Evolutionary conservation across 1,139 yeast species (phyloP), one percentile per base, ranked within the genome.

Genomic region (Blastobotrys ciferrii): DNA sequence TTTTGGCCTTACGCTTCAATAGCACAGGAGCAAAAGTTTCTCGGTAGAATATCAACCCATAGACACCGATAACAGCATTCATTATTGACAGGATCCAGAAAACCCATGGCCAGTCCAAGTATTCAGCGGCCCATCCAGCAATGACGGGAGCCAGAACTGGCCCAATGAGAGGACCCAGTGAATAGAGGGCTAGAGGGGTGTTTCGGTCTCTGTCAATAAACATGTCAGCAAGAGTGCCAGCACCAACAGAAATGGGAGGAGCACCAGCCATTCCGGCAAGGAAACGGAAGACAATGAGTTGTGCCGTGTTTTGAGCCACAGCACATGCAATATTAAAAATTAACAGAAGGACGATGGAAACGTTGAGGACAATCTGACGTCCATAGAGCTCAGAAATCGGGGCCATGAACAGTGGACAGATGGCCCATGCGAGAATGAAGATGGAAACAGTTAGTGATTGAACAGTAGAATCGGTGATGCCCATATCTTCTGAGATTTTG

Each of bases 1-100:
- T 68, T 52, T 68, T 64, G 1, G 92, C 91, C 62, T 84, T 81
- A 43, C 67, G 65, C 47, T 76, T 76, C 49, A 83, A 70, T 19
- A 84, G 71, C 0, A 79, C 75, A 1, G 91, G 91, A 1, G 79
- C 78, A 65, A 82, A 84, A 1, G 94, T 85, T 60, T 82, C 88
- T 48, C 68, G 68, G 56, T 74, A 72, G 32, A 74, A 63, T 36
- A 74, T 60, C 3, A 73, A 57, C 0, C 83, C 83, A 12, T 68
- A 41, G 0, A 69, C 55, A 1, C 79, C 80, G 3, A 74, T 67
- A 1, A 65, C 70, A 2, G 78, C 84, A 53, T 76, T 79, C 51
- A 80, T 67, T n/a, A 81, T 80, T 18, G 77, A 67, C 43, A 79
- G 65, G n/a, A 78, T 74, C 72, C 78, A 78, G 55, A 81, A 81